These are phyloP conservation scores for Backusella luteola DNA, from an alignment of 192 early-diverging fungal species.

Conservation along the genomic window DNA sequence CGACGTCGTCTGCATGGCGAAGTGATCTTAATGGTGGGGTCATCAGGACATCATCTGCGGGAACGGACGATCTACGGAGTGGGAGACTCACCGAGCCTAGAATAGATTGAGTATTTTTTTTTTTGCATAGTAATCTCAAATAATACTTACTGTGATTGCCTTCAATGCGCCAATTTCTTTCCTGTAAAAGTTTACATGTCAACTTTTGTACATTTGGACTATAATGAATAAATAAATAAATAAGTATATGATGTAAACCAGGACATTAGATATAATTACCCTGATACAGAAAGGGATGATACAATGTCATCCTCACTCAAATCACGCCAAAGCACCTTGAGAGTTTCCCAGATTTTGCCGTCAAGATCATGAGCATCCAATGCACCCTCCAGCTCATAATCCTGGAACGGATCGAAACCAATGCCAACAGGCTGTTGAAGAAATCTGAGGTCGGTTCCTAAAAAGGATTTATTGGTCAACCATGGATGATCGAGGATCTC, in stretches of 20 bases:
- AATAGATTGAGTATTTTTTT: neutral
- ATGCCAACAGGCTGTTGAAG: neutral
- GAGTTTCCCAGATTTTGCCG: conserved; percentile 28
- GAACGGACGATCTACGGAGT: conserved; percentile 1
- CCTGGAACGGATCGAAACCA: neutral
- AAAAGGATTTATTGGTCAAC: conserved; percentile 13
- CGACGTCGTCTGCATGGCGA: conserved; percentile 13
- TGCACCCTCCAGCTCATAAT: neutral
- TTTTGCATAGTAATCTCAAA: neutral
- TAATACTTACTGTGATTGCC: conserved; percentile 5
- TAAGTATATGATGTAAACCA: neutral
- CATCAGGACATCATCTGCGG: conserved; percentile 5
- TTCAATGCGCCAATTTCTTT: conserved; percentile 11
- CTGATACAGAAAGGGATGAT: neutral
- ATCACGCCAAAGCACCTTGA: conserved; percentile 27
- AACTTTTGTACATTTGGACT: conserved; percentile 28
- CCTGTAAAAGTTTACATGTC: conserved; percentile 23
- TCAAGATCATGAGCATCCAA: conserved; percentile 15
- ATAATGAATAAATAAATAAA: neutral
- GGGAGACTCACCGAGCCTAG: conserved; percentile 8
- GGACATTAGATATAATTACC: neutral
- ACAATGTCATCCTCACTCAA: conserved; percentile 13
- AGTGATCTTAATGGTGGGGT: neutral
- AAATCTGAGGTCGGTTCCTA: conserved; percentile 1
- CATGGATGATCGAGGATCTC: conserved; percentile 27